Percentiles rank a stretch among this genome's conserved stretches.
Evolutionary conservation across 805 yeast species (phyloP).

Genomic region (Cyberlindnera samutprakarnensis): DNA sequence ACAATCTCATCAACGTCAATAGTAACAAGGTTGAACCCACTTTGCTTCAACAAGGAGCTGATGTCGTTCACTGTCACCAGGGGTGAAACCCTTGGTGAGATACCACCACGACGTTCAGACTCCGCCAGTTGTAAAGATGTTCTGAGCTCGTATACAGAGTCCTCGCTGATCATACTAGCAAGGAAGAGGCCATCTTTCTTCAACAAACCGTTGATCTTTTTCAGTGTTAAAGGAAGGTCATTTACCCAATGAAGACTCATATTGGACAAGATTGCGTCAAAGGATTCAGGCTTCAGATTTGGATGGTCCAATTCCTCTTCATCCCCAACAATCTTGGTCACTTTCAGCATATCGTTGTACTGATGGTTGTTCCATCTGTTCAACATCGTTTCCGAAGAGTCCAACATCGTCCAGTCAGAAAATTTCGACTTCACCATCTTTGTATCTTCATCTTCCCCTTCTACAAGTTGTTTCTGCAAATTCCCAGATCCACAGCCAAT

Average conservation of each 20-base stretch:
- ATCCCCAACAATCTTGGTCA: slow-evolving; percentile 51
- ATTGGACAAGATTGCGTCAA: slow-evolving; percentile 69
- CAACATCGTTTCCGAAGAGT: slow-evolving; percentile 48
- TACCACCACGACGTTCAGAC: slow-evolving; percentile 69
- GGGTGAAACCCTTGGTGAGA: slow-evolving; percentile 77
- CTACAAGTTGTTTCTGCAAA: slow-evolving; percentile 30
- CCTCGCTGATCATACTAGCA: slow-evolving; percentile 79
- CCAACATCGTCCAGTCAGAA: slow-evolving; percentile 55
- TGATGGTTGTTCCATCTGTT: slow-evolving; percentile 39
- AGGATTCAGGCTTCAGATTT: slow-evolving; percentile 31
- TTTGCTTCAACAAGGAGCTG: slow-evolving; percentile 63
- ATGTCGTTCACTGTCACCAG: slow-evolving; percentile 72
- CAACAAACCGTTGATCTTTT: slow-evolving; percentile 47
- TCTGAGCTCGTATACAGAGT: slow-evolving; percentile 75
- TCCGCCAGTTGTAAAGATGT: slow-evolving; percentile 80
- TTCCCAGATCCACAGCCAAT: slow-evolving; percentile 72
- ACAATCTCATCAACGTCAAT: slow-evolving; percentile 79
- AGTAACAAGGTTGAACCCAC: slow-evolving; percentile 74
- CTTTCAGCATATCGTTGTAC: slow-evolving; percentile 33
- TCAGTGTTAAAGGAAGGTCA: slow-evolving; percentile 63
- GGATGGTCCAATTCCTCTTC: slow-evolving; percentile 54
- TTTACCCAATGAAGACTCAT: slow-evolving; percentile 80
- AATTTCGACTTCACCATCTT: slow-evolving; percentile 40
- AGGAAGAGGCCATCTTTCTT: slow-evolving; percentile 78
- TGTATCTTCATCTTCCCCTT: slow-evolving; percentile 40